A percentile compares a stretch with the other conserved stretches of the same genome.
These are phyloP conservation scores for Tylopilus cervinicoccineus DNA, from an alignment of 768 basidiomycete genomes.

Conservation along the genomic window DNA sequence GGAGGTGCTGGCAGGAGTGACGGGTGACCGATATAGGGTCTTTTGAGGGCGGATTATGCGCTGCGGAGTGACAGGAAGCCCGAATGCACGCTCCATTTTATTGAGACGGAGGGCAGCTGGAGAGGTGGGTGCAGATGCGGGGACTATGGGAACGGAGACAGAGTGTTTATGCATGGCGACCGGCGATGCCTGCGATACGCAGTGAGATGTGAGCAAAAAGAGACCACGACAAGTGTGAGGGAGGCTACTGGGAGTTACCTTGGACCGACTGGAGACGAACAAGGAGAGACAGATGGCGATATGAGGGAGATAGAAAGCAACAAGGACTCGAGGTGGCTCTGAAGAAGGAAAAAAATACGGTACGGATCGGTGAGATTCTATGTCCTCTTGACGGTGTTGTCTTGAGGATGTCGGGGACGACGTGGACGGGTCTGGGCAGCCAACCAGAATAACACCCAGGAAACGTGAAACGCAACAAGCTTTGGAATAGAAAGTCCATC, in stretches of 20 bases:
- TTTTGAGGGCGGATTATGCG: conserved; percentile 47
- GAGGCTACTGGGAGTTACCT: conserved; percentile 19
- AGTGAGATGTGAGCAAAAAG: conserved; percentile 10
- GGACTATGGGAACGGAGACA: conserved; percentile 28
- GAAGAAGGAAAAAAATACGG: conserved; percentile 13
- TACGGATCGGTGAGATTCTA: conserved; percentile 12
- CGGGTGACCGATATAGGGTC: conserved; percentile 50
- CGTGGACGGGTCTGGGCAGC: conserved; percentile 12
- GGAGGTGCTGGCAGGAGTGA: conserved; percentile 50
- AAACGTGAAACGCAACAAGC: conserved; percentile 28
- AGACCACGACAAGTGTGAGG: background rate
- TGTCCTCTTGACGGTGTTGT: conserved; percentile 8
- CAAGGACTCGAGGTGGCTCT: conserved; percentile 20
- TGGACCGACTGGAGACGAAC: conserved; percentile 12
- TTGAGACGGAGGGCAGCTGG: conserved; percentile 37
- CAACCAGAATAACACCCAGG: conserved; percentile 20
- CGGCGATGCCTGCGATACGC: conserved; percentile 10
- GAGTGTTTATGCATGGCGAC: conserved; percentile 29
- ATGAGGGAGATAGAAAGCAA: conserved; percentile 24
- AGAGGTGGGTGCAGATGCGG: conserved; percentile 44
- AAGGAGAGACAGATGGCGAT: conserved; percentile 18
- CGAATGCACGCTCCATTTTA: conserved; percentile 25
- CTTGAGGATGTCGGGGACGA: conserved; percentile 12
- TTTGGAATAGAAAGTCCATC: conserved; percentile 20
- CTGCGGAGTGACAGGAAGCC: conserved; percentile 61